These are phyloP conservation scores for Corylus avellana DNA, from an alignment of 306 rosid genomes.

Conservation along the genomic window DNA sequence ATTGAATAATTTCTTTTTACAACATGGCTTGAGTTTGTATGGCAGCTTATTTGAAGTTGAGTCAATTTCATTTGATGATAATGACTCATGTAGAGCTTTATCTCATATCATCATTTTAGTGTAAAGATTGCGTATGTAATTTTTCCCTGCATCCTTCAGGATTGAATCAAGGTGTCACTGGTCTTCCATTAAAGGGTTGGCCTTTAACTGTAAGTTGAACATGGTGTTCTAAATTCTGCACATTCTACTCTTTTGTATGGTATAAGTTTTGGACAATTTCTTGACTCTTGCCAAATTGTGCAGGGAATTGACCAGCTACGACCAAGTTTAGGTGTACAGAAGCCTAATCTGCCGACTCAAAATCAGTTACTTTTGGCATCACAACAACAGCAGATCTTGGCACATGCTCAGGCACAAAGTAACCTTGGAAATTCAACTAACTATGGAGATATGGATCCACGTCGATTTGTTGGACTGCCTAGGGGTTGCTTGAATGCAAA, in stretches of 20 bases:
- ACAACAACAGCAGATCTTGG: constrained; percentile 74
- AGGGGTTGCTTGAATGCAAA: constrained; percentile 68
- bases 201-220: constrained; percentile 83
- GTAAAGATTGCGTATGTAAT: constrained; percentile 5
- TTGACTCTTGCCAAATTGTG: constrained; percentile 26
- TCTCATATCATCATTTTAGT: background rate
- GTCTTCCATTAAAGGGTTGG: constrained; percentile 88
- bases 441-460: constrained; percentile 80
- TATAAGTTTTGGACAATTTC: constrained; percentile 19
- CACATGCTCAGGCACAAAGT: constrained; percentile 78
- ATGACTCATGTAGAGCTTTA: too few species aligned
- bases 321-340: constrained; percentile 75
- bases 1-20: too few species aligned
- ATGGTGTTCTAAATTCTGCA: constrained; percentile 9
- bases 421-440: constrained; percentile 56
- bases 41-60: too few species aligned
- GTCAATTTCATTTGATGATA: too few species aligned
- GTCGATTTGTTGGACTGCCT: constrained; percentile 71
- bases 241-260: background rate
- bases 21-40: too few species aligned
- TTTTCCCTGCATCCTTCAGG: constrained; percentile 48
- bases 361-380: constrained; percentile 70
- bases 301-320: constrained; percentile 88
- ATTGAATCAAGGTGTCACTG: constrained; percentile 63
- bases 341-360: constrained; percentile 61